Conservation (phyloP, 768 basidiomycete species). For the Leucocoprinus birnbaumii region DNA sequence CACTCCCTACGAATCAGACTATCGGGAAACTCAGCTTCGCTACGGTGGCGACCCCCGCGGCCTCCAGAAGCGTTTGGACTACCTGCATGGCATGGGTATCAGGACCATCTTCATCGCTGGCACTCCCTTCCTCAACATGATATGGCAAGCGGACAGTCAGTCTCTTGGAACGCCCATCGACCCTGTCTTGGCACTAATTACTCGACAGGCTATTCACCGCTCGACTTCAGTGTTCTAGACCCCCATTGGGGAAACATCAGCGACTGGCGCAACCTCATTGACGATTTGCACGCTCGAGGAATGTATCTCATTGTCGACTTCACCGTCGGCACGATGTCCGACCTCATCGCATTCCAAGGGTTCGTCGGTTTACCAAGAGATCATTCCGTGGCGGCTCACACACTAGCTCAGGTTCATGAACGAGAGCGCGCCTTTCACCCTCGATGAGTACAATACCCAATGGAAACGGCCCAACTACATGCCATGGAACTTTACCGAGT, state of each 20-base stretch:
- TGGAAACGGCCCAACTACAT: constrained; percentile 76
- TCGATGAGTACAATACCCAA: constrained; percentile 67
- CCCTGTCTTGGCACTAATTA: constrained; percentile 11
- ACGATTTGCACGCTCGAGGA: constrained; percentile 71
- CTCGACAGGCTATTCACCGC: constrained; percentile 79
- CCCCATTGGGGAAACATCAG: constrained; percentile 87
- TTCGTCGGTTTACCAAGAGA: constrained; percentile 20
- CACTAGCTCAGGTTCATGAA: constrained; percentile 61
- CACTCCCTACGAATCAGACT: constrained; percentile 79
- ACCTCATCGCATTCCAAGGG: constrained; percentile 85
- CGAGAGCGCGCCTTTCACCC: constrained; percentile 71
- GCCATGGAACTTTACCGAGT: constrained; percentile 86
- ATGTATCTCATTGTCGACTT: constrained; percentile 96
- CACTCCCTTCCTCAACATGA: constrained; percentile 91
- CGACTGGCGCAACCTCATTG: constrained; percentile 77
- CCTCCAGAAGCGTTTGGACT: constrained; percentile 72
- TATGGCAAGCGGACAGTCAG: constrained; percentile 96
- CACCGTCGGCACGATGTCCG: constrained; percentile 90
- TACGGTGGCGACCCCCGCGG: constrained; percentile 89
- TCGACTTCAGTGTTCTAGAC: constrained; percentile 88
- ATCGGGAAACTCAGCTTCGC: constrained; percentile 85
- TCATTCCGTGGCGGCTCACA: background rate
- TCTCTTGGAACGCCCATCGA: constrained; percentile 15
- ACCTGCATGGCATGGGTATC: constrained; percentile 87
- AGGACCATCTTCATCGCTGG: constrained; percentile 87